Evolutionary conservation across 192 early-diverging fungal genomes (phyloP).

Genomic region (Mortierella antarctica): DNA sequence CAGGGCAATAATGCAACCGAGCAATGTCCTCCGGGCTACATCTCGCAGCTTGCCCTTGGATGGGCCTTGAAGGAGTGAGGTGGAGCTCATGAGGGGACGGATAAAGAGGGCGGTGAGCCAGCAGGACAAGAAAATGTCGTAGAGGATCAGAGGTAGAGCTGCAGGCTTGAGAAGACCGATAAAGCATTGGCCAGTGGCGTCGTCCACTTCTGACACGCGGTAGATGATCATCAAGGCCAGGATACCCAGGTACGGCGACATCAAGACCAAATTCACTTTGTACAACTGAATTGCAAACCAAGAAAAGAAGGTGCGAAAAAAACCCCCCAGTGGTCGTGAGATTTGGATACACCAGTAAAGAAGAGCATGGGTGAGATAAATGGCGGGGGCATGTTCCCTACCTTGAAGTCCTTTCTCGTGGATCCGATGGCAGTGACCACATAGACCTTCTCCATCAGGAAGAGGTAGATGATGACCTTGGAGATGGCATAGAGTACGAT

Average conservation of each 20-base stretch:
- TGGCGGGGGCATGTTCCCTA: conserved; percentile 8
- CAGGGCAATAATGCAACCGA: conserved; percentile 51
- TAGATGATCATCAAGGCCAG: conserved; percentile 12
- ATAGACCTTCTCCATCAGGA: conserved; percentile 57
- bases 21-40: conserved; percentile 54
- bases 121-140: conserved; percentile 22
- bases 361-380: background rate
- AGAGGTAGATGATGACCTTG: conserved; percentile 59
- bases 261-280: conserved; percentile 26
- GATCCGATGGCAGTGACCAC: conserved; percentile 32
- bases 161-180: conserved; percentile 18
- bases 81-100: conserved; percentile 26
- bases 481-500: conserved; percentile 49
- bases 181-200: conserved; percentile 8
- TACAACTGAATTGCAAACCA: conserved; percentile 10
- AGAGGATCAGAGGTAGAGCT: conserved; percentile 13
- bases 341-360: no score
- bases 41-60: conserved; percentile 33
- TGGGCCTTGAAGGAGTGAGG: conserved; percentile 28
- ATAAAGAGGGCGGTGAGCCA: conserved; percentile 38
- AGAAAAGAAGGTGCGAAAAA: background rate
- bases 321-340: background rate
- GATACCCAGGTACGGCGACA: conserved; percentile 25
- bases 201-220: background rate
- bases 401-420: conserved; percentile 25